Conservation (phyloP, 2,329 filamentous ascomycete genomes). For the Fusarium sp. region DNA sequence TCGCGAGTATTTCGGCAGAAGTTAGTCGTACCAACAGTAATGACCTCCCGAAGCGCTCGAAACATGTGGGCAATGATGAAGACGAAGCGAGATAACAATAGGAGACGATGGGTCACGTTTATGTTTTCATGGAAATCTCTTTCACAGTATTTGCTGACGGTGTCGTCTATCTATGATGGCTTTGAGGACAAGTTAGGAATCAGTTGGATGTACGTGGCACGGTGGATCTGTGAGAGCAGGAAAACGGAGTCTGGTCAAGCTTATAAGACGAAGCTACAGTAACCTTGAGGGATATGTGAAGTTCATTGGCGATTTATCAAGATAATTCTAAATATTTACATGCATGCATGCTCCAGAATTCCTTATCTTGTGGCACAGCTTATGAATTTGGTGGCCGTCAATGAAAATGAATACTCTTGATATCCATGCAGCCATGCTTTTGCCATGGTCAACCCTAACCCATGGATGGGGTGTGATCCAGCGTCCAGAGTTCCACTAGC, state of each 20-base stretch:
- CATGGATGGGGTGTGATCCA: slow-evolving; percentile 18
- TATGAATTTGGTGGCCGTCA: not conserved
- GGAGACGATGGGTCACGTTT: not conserved
- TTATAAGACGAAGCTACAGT: not conserved
- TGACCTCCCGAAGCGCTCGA: slow-evolving; percentile 15
- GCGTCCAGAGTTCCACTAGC: slow-evolving; percentile 24
- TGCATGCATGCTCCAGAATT: not conserved
- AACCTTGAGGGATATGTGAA: not conserved
- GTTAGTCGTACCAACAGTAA: not conserved
- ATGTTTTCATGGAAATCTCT: not conserved
- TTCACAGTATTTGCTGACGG: not conserved
- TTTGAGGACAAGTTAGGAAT: not conserved
- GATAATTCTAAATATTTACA: not conserved
- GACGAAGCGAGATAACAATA: not conserved
- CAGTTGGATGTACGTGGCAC: slow-evolving; percentile 21
- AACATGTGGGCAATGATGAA: not conserved
- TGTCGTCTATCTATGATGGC: not conserved
- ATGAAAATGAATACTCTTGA: not conserved
- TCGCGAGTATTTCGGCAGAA: slow-evolving; percentile 6
- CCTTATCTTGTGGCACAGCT: not conserved
- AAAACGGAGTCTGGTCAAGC: not conserved
- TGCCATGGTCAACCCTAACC: slow-evolving; percentile 30
- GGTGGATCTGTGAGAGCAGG: not conserved
- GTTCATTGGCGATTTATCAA: not conserved
- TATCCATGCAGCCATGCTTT: not conserved